These are phyloP conservation scores for Firmiana major DNA, from an alignment of 345 rosid genomes.

Conservation along the genomic window DNA sequence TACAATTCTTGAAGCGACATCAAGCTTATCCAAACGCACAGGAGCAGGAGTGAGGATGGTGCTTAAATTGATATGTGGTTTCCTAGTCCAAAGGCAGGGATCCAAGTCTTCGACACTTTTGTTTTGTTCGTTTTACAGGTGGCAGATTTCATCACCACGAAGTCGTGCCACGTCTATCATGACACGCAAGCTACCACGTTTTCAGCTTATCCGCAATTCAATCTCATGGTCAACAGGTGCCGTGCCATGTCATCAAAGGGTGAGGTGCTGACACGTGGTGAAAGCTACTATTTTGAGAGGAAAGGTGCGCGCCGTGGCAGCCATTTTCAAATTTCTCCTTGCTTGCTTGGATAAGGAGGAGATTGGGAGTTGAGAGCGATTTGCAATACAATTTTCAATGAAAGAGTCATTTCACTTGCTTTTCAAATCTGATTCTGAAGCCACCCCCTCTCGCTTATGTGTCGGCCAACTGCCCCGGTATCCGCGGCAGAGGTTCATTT, in stretches of 20 bases:
- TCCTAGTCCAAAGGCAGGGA: slow-evolving; percentile 34
- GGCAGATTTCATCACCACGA: slow-evolving; percentile 21
- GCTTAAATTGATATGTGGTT: slow-evolving; percentile 16
- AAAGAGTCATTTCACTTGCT: not conserved
- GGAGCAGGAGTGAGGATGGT: not conserved
- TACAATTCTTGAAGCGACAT: slow-evolving; percentile 19
- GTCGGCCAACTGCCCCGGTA: not conserved
- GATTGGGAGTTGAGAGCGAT: not conserved
- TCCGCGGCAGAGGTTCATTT: not conserved
- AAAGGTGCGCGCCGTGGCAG: not conserved
- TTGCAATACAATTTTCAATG: not conserved
- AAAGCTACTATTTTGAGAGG: no score
- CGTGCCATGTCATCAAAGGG: slow-evolving; percentile 28
- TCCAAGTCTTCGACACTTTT: not conserved
- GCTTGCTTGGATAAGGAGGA: slow-evolving; percentile 16
- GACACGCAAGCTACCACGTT: slow-evolving; percentile 35
- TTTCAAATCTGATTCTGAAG: not conserved
- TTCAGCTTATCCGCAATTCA: slow-evolving; percentile 33
- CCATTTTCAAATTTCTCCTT: not conserved
- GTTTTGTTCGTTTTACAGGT: slow-evolving; percentile 15
- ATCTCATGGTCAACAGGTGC: slow-evolving; percentile 25
- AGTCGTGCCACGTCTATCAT: slow-evolving; percentile 20
- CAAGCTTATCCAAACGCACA: slow-evolving; percentile 33
- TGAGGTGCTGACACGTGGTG: slow-evolving; percentile 10
- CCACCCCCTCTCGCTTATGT: not conserved